Percentiles rank a stretch among this genome's conserved stretches.
phyloP scores from a whole-genome alignment of 805 yeast genomes.

The Monosporozyma aquatica region DNA sequence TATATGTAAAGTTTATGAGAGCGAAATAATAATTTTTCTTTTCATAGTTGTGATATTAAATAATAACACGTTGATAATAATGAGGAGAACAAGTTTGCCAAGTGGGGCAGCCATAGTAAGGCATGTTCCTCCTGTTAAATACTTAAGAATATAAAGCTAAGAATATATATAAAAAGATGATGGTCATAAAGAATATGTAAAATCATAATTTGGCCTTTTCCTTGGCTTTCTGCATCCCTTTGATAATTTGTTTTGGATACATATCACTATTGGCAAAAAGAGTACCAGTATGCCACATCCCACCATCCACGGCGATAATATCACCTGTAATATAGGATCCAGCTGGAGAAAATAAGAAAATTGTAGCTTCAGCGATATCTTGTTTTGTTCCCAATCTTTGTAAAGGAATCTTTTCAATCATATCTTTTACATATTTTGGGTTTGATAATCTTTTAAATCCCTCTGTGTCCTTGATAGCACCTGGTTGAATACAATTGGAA shows the following conservation, averaged over 20 bases:
- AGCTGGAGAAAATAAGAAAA: conserved; percentile 75
- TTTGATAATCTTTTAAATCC: conserved; percentile 61
- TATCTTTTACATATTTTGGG: conserved; percentile 33
- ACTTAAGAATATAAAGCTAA: no score
- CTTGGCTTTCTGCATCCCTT: conserved; percentile 15
- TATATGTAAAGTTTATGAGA: no score
- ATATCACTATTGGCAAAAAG: conserved; percentile 25
- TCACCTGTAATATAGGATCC: conserved; percentile 72
- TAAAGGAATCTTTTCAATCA: conserved; percentile 41
- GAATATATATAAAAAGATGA: not conserved
- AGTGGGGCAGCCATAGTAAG: no score
- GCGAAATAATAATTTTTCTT: no score
- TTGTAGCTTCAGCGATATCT: conserved; percentile 86
- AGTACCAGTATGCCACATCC: conserved; percentile 71
- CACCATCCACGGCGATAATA: conserved; percentile 81
- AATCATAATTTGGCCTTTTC: conserved; percentile 3
- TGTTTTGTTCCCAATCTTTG: conserved; percentile 58
- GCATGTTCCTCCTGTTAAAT: no score
- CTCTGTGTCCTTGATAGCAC: conserved; percentile 80
- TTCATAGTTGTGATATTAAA: not conserved
- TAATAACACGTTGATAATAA: no score
- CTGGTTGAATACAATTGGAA: conserved; percentile 84
- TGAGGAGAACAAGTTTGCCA: no score
- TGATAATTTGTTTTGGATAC: conserved; percentile 38
- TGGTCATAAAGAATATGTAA: not conserved